These are phyloP conservation scores for Blepharisma japonicum DNA, from an alignment of 73 alveolate genomes.

Conservation along the genomic window DNA sequence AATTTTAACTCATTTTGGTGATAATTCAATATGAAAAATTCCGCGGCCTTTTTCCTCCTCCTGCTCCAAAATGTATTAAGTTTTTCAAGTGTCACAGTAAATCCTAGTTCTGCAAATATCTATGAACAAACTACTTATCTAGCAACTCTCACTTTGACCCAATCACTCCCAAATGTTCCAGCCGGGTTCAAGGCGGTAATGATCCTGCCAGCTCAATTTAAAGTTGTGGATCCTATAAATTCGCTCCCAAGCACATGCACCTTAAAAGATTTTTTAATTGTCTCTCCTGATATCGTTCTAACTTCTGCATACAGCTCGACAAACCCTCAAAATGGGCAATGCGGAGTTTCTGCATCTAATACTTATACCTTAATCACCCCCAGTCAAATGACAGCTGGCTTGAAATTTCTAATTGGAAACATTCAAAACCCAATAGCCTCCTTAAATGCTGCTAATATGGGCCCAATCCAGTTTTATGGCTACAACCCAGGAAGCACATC, in stretches of 20 bases:
- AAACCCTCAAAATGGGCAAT: slow-evolving; percentile 13
- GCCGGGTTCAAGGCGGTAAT: slow-evolving; percentile 6
- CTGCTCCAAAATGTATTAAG: neutral
- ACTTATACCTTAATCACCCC: slow-evolving; percentile 10
- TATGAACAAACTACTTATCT: neutral
- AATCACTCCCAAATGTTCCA: neutral
- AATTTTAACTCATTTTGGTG: neutral
- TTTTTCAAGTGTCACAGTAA: slow-evolving; percentile 5
- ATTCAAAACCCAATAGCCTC: neutral
- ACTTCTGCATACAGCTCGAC: neutral
- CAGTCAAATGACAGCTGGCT: neutral
- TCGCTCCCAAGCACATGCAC: neutral
- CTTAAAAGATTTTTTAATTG: neutral
- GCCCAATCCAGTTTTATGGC: neutral
- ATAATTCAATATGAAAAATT: neutral
- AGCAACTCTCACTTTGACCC: neutral
- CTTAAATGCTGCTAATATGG: neutral
- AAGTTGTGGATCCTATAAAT: neutral
- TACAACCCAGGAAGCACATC: slow-evolving; percentile 1
- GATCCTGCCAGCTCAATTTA: neutral
- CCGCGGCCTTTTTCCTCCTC: slow-evolving; percentile 10
- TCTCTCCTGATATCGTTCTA: neutral
- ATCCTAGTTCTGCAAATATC: neutral
- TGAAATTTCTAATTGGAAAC: neutral
- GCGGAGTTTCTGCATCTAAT: neutral